These are phyloP conservation scores for Ophiostoma sp. DNA, from an alignment of 2,329 filamentous ascomycete species.

Conservation along the genomic window DNA sequence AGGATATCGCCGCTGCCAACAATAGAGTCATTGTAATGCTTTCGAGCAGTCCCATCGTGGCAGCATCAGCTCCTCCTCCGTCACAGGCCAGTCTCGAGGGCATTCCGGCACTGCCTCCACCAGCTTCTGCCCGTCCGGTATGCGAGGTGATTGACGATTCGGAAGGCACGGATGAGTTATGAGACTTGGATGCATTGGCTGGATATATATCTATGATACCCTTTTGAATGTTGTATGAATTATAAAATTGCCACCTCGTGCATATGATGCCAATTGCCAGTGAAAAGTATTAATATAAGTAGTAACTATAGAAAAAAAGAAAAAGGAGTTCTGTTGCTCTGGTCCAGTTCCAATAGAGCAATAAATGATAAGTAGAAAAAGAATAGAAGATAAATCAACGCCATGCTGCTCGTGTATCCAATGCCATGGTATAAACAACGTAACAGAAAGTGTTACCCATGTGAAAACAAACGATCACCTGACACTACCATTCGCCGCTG, in stretches of 20 bases:
- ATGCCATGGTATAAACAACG: not conserved
- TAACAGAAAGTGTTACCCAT: not conserved
- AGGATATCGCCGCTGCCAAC: not conserved
- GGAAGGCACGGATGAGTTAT: conserved; percentile 27
- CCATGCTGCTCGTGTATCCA: conserved; percentile 9
- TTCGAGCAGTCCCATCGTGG: conserved; percentile 20
- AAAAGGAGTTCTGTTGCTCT: not conserved
- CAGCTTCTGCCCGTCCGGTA: not conserved
- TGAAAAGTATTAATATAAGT: not conserved
- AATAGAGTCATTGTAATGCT: conserved; percentile 12
- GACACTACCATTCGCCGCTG: not conserved
- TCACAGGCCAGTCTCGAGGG: not conserved
- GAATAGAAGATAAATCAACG: not conserved
- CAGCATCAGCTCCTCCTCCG: not conserved
- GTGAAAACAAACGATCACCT: not conserved
- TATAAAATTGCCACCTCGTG: not conserved
- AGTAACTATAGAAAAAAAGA: not conserved
- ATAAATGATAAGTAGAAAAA: not conserved
- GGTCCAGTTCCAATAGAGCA: not conserved
- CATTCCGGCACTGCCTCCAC: not conserved
- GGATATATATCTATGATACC: conserved; percentile 19
- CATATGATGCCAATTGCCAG: not conserved
- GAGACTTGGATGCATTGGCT: conserved; percentile 8
- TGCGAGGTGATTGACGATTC: conserved; percentile 21
- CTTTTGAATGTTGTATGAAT: conserved; percentile 1